Evolutionary conservation across 2,329 filamentous ascomycete genomes (phyloP), one percentile per base, ranked within the genome.

Genomic region (Cladosporium sp.): DNA sequence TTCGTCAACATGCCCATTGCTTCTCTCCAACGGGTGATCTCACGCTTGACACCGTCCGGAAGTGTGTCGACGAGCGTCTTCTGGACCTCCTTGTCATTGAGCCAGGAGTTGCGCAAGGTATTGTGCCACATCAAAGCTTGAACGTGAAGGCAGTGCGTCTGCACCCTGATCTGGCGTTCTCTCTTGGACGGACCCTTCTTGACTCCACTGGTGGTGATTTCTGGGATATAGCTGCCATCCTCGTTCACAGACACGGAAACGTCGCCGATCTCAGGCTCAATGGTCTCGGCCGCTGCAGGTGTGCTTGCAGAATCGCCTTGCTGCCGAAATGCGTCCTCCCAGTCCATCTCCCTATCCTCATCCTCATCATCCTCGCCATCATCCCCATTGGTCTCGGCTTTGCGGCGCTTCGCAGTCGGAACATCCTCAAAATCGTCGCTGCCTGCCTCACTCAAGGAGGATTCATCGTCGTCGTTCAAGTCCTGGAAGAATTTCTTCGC

Each of bases 41-140:
- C 88, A 12, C 83, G 81, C 70, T 81, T 85, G 4, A 92, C 73
- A 6, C 80, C 79, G 0, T 80, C 75, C 0, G 87, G 79, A 6
- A 96, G 61, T 51, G 89, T 84, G n/a, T 83, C 82, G 3, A 93
- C 76, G 64, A 96, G 75, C 13, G 84, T 86, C 9, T 83, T 82
- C 55, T 93, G 88, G 0, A 95, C 76, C 55, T 87, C 80, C 3
- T 78, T 68, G 60, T 97, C 88, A 58, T 88, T 88, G 17, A 90
- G 71, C 85, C 92, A 97, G 0, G 82, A 76, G 65, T 97, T 96
- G 37, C 88, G 82, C 12, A 93, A 70, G 0, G 88, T 81, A 64
- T 97, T 97, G 66, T 97, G 91, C 78, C 86, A 96, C 53, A 99
- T 78, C 13, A 99, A 73, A 47, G 84, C 81, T 65, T 95, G 84